phyloP scores from a whole-genome alignment of 2,329 filamentous ascomycete species.

The Curvularia eragrostidis region DNA sequence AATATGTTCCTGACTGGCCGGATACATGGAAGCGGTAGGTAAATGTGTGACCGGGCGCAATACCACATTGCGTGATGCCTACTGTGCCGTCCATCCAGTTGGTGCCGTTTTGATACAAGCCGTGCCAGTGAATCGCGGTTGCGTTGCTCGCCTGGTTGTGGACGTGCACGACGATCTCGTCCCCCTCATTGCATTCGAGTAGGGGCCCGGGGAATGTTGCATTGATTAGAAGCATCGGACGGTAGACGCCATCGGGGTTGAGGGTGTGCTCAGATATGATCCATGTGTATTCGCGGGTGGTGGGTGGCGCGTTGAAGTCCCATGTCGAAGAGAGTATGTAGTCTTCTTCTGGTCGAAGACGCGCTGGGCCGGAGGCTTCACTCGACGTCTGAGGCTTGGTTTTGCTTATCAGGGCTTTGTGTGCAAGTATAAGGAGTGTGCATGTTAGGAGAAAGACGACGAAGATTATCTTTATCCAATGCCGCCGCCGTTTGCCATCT shows the following conservation, averaged over 20 bases:
- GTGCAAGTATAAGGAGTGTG: slow-evolving; percentile 12
- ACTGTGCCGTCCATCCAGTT: slow-evolving; percentile 63
- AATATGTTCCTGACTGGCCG: slow-evolving; percentile 44
- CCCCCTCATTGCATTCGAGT: slow-evolving; percentile 62
- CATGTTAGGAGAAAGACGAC: slow-evolving; percentile 19
- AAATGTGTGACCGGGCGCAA: slow-evolving; percentile 57
- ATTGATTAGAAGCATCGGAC: slow-evolving; percentile 53
- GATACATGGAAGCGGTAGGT: slow-evolving; percentile 47
- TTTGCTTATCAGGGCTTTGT: background rate
- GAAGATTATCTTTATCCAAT: slow-evolving; percentile 21
- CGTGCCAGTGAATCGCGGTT: slow-evolving; percentile 69
- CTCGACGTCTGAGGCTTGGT: background rate
- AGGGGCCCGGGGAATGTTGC: slow-evolving; percentile 50
- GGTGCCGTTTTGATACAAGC: slow-evolving; percentile 59
- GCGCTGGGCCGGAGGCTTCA: slow-evolving; percentile 5
- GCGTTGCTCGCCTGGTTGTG: slow-evolving; percentile 62
- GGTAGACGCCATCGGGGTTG: slow-evolving; percentile 62
- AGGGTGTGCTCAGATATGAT: slow-evolving; percentile 63
- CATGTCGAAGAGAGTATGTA: slow-evolving; percentile 64
- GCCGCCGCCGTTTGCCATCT: slow-evolving; percentile 6
- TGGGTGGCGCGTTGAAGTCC: slow-evolving; percentile 60
- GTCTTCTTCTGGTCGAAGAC: slow-evolving; percentile 33
- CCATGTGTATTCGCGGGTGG: slow-evolving; percentile 66
- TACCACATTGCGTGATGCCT: slow-evolving; percentile 60
- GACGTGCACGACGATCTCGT: slow-evolving; percentile 71